A percentile compares a stretch with the other conserved stretches of the same genome.
Evolutionary conservation across 2,329 filamentous ascomycete species (phyloP).

Genomic region (Talaromyces sp.): DNA sequence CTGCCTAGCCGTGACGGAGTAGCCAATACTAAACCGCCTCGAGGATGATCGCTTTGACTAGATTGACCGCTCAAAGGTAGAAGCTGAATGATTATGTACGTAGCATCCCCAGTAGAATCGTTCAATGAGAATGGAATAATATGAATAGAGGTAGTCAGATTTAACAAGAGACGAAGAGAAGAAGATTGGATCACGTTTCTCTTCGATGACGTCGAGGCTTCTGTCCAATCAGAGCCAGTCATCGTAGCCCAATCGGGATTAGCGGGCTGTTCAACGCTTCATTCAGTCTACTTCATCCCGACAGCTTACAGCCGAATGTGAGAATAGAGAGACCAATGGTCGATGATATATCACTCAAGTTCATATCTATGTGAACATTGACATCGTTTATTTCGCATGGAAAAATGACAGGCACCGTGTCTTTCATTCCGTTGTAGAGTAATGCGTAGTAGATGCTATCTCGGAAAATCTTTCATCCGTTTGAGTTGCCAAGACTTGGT

Average conservation of each 20-base stretch:
- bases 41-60: constrained; percentile 1
- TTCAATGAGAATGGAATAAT: background rate
- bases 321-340: too few relatives aligned
- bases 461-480: constrained; percentile 1
- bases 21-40: constrained; percentile 9
- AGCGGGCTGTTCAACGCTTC: background rate
- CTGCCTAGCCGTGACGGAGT: constrained; percentile 7
- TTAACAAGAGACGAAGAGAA: background rate
- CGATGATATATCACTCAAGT: too few relatives aligned
- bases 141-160: background rate
- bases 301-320: too few relatives aligned
- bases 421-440: background rate
- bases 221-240: background rate
- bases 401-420: background rate
- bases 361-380: too few relatives aligned
- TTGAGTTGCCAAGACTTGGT: background rate
- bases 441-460: background rate
- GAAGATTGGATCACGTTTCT: background rate
- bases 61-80: background rate
- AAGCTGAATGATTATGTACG: too few relatives aligned
- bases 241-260: background rate
- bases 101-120: too few relatives aligned
- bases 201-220: background rate
- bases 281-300: too few relatives aligned
- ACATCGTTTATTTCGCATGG: too few relatives aligned